Conservation (phyloP, 257 asterid genomes). For the Leonotis leonurus region DNA sequence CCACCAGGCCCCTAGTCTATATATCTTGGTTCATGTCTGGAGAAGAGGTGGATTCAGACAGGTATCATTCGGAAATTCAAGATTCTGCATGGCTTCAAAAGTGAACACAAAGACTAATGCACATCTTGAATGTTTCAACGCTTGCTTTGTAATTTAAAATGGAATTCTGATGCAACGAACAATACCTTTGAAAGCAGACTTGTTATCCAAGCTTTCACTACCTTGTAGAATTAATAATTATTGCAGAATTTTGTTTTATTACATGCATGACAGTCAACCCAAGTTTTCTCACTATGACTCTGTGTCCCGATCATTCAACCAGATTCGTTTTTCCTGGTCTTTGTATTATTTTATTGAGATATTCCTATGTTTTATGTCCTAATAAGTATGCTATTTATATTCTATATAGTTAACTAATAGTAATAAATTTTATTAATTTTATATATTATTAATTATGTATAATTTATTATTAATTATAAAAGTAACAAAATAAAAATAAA, state of each 20-base stretch:
- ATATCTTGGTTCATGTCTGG: not conserved
- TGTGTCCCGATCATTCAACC: not conserved
- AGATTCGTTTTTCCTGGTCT: not conserved
- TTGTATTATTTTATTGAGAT: no score
- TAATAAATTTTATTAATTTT: no score
- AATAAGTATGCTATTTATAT: no score
- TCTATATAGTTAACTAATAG: no score
- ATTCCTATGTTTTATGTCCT: no score
- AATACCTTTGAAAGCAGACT: no score
- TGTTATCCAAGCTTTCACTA: not conserved
- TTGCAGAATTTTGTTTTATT: not conserved
- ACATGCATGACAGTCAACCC: conserved; percentile 11
- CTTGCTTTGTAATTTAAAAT: not conserved
- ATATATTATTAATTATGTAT: no score
- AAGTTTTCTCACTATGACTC: not conserved
- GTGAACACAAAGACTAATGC: no score
- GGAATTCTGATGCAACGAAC: no score
- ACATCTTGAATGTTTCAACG: conserved; percentile 18
- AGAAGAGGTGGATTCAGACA: not conserved
- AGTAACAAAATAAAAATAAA: no score
- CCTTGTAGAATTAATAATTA: not conserved
- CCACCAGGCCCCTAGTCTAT: no score
- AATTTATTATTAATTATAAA: no score
- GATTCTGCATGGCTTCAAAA: not conserved
- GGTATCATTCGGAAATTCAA: not conserved